Percentiles rank a stretch among this genome's conserved stretches.
These are phyloP conservation scores for Aspergillus hiratsukae DNA, from an alignment of 2,329 filamentous ascomycete genomes.

Conservation along the genomic window DNA sequence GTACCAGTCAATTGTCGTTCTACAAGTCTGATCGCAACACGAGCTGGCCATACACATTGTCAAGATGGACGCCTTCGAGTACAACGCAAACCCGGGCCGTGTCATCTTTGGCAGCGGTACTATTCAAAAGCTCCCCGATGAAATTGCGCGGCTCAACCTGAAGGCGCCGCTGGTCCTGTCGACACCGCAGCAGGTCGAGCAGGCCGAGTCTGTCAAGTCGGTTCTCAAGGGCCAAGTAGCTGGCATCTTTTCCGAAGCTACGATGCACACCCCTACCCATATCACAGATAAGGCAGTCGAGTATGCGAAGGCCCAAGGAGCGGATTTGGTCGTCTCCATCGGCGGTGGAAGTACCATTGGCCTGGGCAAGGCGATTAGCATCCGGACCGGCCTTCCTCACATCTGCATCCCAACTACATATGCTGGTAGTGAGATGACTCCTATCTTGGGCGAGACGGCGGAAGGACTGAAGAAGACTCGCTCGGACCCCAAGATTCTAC, in stretches of 20 bases:
- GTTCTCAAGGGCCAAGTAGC: constrained; percentile 46
- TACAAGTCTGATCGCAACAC: neutral
- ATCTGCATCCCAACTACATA: constrained; percentile 61
- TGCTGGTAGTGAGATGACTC: constrained; percentile 61
- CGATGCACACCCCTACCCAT: constrained; percentile 59
- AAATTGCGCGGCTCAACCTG: constrained; percentile 43
- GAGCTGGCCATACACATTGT: neutral
- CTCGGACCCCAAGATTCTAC: constrained; percentile 56
- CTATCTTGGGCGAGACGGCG: constrained; percentile 59
- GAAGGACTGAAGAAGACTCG: constrained; percentile 56
- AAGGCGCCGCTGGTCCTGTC: constrained; percentile 53
- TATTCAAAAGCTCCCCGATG: constrained; percentile 45
- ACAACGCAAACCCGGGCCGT: constrained; percentile 50
- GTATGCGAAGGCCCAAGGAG: constrained; percentile 41
- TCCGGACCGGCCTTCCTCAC: constrained; percentile 52
- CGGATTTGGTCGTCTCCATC: constrained; percentile 57
- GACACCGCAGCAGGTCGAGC: constrained; percentile 48
- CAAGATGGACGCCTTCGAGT: constrained; percentile 53
- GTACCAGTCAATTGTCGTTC: neutral
- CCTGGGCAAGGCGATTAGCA: constrained; percentile 55
- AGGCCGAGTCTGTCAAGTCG: constrained; percentile 43
- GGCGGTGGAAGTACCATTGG: constrained; percentile 61
- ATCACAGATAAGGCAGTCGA: constrained; percentile 55
- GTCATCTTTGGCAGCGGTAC: constrained; percentile 56
- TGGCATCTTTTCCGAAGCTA: constrained; percentile 52